Evolutionary conservation across 495 filamentous ascomycete genomes (phyloP).

Genomic region (Hypoxylon lenormandii): DNA sequence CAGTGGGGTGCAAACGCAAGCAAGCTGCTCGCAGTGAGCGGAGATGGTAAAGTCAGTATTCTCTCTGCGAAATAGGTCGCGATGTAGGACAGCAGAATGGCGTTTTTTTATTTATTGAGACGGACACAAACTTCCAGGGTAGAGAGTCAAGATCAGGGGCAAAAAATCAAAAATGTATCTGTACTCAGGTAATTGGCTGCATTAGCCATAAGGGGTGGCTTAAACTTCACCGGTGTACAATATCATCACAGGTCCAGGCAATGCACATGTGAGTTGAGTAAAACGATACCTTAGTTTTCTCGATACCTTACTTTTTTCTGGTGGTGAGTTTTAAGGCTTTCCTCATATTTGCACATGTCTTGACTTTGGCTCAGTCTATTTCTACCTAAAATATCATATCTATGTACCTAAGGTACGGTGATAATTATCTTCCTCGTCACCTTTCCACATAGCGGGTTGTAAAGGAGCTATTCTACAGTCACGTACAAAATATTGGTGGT

Average conservation of each 20-base stretch:
- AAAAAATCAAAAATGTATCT: constrained; percentile 1
- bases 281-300: constrained; percentile 15
- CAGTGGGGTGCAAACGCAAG: constrained; percentile 81
- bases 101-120: neutral
- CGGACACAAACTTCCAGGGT: neutral
- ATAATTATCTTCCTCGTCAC: no score
- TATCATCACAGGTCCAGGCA: neutral
- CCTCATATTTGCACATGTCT: no score
- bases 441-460: no score
- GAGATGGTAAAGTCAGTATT: constrained; percentile 77
- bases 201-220: neutral
- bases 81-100: constrained; percentile 4
- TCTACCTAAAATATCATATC: no score
- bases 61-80: constrained; percentile 60
- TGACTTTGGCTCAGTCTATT: no score
- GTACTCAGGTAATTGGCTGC: constrained; percentile 1
- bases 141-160: neutral
- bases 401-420: no score
- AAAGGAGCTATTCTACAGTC: no score
- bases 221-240: constrained; percentile 17
- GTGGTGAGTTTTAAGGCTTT: neutral
- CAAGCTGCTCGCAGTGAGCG: constrained; percentile 77
- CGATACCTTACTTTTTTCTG: no score
- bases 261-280: neutral
- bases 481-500: no score